Percentiles rank a stretch among this genome's conserved stretches.
Conservation (phyloP, 805 yeast species). For the Saturnispora sekii region DNA sequence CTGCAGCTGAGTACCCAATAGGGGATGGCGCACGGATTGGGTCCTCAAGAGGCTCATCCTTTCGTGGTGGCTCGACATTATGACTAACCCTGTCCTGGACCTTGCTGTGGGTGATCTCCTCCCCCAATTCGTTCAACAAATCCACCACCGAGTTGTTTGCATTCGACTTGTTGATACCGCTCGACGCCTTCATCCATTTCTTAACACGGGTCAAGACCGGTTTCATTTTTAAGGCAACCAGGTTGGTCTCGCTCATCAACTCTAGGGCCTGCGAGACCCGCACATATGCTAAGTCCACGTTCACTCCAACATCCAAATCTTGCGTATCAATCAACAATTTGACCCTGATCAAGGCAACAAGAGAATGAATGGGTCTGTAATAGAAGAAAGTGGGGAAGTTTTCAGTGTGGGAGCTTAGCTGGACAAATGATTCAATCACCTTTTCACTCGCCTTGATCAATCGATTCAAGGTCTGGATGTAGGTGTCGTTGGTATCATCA, state of each 20-base stretch:
- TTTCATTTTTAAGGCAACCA: slow-evolving; percentile 28
- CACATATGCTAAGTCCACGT: slow-evolving; percentile 26
- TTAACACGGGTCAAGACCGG: slow-evolving; percentile 28
- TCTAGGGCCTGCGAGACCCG: slow-evolving; percentile 20
- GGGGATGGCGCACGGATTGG: slow-evolving; percentile 24
- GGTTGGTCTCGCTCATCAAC: slow-evolving; percentile 18
- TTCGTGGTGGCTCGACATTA: not conserved
- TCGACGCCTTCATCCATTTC: slow-evolving; percentile 32
- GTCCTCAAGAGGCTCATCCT: not conserved
- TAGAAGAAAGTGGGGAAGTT: slow-evolving; percentile 42
- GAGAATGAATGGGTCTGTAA: slow-evolving; percentile 44
- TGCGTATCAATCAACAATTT: slow-evolving; percentile 36
- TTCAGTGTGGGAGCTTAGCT: slow-evolving; percentile 30
- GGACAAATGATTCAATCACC: slow-evolving; percentile 36
- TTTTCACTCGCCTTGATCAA: slow-evolving; percentile 38
- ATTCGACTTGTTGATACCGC: slow-evolving; percentile 34
- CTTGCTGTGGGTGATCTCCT: slow-evolving; percentile 26
- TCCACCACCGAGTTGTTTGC: slow-evolving; percentile 48
- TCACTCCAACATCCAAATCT: slow-evolving; percentile 26
- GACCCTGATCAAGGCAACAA: slow-evolving; percentile 38
- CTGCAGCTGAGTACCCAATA: slow-evolving; percentile 20
- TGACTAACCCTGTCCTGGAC: slow-evolving; percentile 10
- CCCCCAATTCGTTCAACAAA: slow-evolving; percentile 43
- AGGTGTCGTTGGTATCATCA: slow-evolving; percentile 26
- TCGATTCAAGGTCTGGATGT: slow-evolving; percentile 31